Conservation (phyloP, 768 basidiomycete species). For the Lactarius sanguifluus region DNA sequence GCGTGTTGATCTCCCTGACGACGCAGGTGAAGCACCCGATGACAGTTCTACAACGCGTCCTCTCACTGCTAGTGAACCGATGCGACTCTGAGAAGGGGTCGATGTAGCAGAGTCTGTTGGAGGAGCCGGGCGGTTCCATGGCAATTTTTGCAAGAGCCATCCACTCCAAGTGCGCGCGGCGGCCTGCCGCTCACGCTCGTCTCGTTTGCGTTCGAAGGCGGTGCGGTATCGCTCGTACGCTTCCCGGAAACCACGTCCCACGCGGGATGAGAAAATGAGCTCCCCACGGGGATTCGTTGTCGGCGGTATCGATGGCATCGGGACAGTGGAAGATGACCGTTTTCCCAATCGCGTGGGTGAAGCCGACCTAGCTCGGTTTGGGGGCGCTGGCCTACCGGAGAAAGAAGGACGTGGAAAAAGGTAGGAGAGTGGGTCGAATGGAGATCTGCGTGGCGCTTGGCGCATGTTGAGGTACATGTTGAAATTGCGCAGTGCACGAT, state of each 20-base stretch:
- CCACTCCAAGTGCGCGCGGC: conserved; percentile 37
- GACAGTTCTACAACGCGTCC: conserved; percentile 18
- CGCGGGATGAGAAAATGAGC: conserved; percentile 90
- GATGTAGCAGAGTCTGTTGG: conserved; percentile 11
- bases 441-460: conserved; percentile 64
- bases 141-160: conserved; percentile 34
- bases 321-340: conserved; percentile 45
- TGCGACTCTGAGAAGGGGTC: conserved; percentile 26
- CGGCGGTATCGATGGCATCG: conserved; percentile 84
- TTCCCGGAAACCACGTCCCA: conserved; percentile 80
- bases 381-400: conserved; percentile 34
- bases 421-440: conserved; percentile 56
- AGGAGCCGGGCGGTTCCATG: conserved; percentile 30
- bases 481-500: conserved; percentile 84
- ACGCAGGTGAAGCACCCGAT: conserved; percentile 10
- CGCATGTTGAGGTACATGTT: conserved; percentile 98
- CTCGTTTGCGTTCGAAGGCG: conserved; percentile 78
- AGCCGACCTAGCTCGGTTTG: conserved; percentile 42
- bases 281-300: conserved; percentile 91
- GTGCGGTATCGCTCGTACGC: conserved; percentile 89
- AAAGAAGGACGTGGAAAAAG: conserved; percentile 51
- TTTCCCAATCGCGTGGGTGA: conserved; percentile 36
- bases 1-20: conserved; percentile 23
- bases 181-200: conserved; percentile 53
- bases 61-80: conserved; percentile 13